Evolutionary conservation across 2,329 filamentous ascomycete species (phyloP), one percentile per base, ranked within the genome.

Genomic region (Colletotrichum viniferum): DNA sequence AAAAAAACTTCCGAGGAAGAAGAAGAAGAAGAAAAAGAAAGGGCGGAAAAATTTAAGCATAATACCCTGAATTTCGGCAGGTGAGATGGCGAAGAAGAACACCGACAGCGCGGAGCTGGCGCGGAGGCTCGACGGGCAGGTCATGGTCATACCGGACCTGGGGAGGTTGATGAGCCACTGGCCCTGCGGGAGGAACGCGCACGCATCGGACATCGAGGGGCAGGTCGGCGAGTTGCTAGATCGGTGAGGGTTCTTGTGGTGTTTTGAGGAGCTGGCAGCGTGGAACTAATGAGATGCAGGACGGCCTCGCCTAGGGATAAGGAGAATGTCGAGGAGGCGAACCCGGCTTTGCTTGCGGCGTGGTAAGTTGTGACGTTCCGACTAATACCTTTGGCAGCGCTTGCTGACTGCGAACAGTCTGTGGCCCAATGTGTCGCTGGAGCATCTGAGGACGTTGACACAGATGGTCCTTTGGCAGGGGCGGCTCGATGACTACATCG

Each of bases 401-500:
- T 67, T 52, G 52, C 72, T 77, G 48, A 77, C 48, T 7, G 24
- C 3, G 6, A n/a, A 73, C 52, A 77, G 76, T n/a, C 43, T 76
- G 28, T 77, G 76, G 76, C 76, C 76, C 13, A 28, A 73, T 1
- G 73, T 56, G 1, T 36, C 63, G 16, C 28, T 28, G 28, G 61
- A 73, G 13, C 60, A 67, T 30, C 69, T 77, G 10, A 24, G 21
- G 21, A 64, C 66, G 4, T 32, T 77, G 38, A 60, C 73, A 10
- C 16, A 66, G 36, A 73, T 73, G 68, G 65, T 77, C 32, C 64
- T 76, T 21, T 77, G 76, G 76, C 73, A 76, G 55, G 76, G 76
- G 12, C 43, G 58, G 13, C 73, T 77, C 38, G 76, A 77, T 60
- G 76, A 77, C 55, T 43, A 69, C 65, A 71, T 77, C 16, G 76